These are phyloP conservation scores for Capsella rubella DNA, from an alignment of 441 rosid genomes.

Conservation along the genomic window DNA sequence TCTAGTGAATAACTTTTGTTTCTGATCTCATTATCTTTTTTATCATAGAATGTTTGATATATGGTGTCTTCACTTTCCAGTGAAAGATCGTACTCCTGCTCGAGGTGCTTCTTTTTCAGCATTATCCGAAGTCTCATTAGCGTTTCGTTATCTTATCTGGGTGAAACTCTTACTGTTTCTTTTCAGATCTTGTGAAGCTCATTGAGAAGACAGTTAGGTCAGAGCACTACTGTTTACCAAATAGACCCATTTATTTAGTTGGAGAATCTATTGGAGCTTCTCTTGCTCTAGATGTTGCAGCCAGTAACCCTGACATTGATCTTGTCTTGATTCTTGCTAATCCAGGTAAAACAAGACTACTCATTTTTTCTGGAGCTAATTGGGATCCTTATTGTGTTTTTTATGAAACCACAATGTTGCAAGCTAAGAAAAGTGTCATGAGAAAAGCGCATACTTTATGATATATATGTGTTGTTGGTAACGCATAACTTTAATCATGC, in stretches of 20 bases:
- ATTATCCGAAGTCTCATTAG: conserved; percentile 8
- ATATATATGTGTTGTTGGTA: conserved; percentile 1
- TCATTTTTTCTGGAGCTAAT: neutral
- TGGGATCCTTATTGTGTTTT: neutral
- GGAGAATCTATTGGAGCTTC: conserved; percentile 81
- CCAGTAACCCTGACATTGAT: conserved; percentile 66
- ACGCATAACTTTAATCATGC: neutral
- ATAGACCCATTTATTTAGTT: conserved; percentile 72
- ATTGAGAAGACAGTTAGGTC: conserved; percentile 56
- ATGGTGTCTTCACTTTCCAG: conserved; percentile 73
- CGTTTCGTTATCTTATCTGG: neutral
- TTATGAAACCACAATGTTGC: conserved; percentile 3
- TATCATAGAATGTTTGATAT: conserved; percentile 62
- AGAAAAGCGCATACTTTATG: neutral
- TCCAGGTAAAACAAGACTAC: conserved; percentile 56
- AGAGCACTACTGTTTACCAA: conserved; percentile 48
- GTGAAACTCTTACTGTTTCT: conserved; percentile 12
- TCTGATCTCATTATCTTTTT: conserved; percentile 24
- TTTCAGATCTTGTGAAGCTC: conserved; percentile 62
- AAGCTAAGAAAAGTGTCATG: neutral
- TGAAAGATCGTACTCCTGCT: conserved; percentile 62
- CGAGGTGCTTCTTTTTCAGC: conserved; percentile 43
- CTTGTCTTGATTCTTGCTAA: conserved; percentile 72
- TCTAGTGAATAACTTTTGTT: conserved; percentile 13
- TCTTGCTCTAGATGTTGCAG: conserved; percentile 72